Evolutionary conservation across 768 basidiomycete genomes (phyloP).

Genomic region (Xerocomus brunneocitrinus): DNA sequence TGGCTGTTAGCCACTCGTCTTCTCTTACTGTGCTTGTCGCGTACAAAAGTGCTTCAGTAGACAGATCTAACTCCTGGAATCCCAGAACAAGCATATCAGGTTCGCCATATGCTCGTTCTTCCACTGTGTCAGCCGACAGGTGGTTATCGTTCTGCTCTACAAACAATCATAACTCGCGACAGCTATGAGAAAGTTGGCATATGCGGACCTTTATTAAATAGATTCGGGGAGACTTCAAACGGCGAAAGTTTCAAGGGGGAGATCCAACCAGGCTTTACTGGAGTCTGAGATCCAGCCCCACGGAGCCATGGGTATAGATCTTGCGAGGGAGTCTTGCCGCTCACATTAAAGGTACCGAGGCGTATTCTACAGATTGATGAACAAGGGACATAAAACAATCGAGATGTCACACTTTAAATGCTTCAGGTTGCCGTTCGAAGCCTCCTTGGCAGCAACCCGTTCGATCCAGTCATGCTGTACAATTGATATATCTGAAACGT

Average conservation of each 20-base stretch:
- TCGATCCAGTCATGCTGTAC: constrained; percentile 67
- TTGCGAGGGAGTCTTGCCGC: constrained; percentile 69
- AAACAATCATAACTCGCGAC: background rate
- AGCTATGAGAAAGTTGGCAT: background rate
- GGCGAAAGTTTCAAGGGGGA: constrained; percentile 38
- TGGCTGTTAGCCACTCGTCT: constrained; percentile 65
- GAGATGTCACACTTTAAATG: constrained; percentile 19
- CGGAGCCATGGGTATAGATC: constrained; percentile 67
- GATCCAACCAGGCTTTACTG: constrained; percentile 19
- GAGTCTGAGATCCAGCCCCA: constrained; percentile 9
- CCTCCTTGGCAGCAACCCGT: constrained; percentile 35
- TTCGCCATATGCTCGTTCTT: constrained; percentile 30
- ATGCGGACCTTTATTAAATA: constrained; percentile 20
- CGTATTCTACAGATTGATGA: constrained; percentile 45
- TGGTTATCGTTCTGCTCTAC: constrained; percentile 6
- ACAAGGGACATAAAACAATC: background rate
- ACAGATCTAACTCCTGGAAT: constrained; percentile 79
- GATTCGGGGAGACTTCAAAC: constrained; percentile 23
- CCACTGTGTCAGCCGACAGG: constrained; percentile 2
- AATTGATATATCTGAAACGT: constrained; percentile 49
- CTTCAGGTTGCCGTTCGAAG: constrained; percentile 19
- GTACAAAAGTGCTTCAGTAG: constrained; percentile 74
- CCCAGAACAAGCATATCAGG: constrained; percentile 72
- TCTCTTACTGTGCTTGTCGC: constrained; percentile 57
- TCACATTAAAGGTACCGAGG: constrained; percentile 81